These are phyloP conservation scores for Talaromyces sp. DNA, from an alignment of 2,329 filamentous ascomycete species.

Conservation along the genomic window DNA sequence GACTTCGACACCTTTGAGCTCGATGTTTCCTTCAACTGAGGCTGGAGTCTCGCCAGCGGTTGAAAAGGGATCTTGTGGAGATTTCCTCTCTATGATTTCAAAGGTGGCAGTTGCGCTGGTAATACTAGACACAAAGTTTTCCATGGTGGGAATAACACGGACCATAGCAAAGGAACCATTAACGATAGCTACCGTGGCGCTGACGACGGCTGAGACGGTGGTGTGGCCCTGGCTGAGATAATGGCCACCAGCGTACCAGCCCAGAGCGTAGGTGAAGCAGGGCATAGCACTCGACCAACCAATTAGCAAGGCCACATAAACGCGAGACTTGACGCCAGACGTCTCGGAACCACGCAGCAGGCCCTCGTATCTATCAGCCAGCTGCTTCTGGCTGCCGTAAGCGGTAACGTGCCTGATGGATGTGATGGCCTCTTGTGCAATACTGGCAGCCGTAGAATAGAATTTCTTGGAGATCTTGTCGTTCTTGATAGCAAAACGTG, in stretches of 20 bases:
- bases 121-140: neutral
- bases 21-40: slow-evolving; percentile 40
- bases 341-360: slow-evolving; percentile 50
- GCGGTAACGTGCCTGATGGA: slow-evolving; percentile 88
- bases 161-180: neutral
- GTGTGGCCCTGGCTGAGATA: neutral
- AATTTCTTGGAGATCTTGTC: slow-evolving; percentile 59
- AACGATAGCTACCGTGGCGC: neutral
- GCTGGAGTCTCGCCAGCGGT: slow-evolving; percentile 36
- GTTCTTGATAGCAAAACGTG: neutral
- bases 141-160: neutral
- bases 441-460: slow-evolving; percentile 77
- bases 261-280: neutral
- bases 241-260: neutral
- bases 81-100: neutral
- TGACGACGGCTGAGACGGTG: neutral
- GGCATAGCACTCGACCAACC: neutral
- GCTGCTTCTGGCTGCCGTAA: slow-evolving; percentile 84
- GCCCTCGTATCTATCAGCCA: slow-evolving; percentile 65
- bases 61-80: neutral
- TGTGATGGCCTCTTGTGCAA: slow-evolving; percentile 90
- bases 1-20: slow-evolving; percentile 25
- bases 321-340: neutral
- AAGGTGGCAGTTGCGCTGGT: neutral
- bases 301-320: neutral